phyloP scores from a whole-genome alignment of 2,329 filamentous ascomycete genomes.

The Fusarium clavum region DNA sequence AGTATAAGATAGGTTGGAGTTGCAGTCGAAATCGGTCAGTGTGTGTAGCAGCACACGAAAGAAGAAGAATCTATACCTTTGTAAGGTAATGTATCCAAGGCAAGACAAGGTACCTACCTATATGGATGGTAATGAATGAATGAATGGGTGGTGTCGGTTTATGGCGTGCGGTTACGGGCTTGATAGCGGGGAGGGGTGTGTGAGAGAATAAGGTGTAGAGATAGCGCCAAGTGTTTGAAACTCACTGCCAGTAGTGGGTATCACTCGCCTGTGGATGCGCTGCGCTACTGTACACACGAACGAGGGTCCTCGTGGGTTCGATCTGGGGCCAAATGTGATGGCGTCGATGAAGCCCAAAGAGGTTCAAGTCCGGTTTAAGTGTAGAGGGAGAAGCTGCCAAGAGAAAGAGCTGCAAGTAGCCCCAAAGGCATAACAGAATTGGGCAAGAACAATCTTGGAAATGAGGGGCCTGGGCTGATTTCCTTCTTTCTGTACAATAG shows the following conservation, averaged over 20 bases:
- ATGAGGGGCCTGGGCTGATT: constrained; percentile 32
- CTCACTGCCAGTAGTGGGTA: constrained; percentile 14
- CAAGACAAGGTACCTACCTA: constrained; percentile 6
- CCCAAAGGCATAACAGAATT: constrained; percentile 19
- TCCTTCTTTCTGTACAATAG: neutral
- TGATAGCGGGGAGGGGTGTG: constrained; percentile 38
- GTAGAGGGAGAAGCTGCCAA: constrained; percentile 30
- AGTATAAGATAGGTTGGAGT: constrained; percentile 30
- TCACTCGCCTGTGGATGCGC: constrained; percentile 14
- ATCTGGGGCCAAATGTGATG: constrained; percentile 41
- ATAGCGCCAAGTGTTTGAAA: constrained; percentile 34
- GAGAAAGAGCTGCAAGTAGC: constrained; percentile 34
- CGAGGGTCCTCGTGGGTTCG: constrained; percentile 28
- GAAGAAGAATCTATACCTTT: constrained; percentile 26
- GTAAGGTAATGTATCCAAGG: constrained; percentile 19
- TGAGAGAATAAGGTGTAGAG: constrained; percentile 30
- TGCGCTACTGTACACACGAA: constrained; percentile 14
- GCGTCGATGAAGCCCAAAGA: constrained; percentile 41
- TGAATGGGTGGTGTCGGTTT: constrained; percentile 41
- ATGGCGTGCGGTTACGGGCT: constrained; percentile 40
- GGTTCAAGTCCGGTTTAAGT: constrained; percentile 24
- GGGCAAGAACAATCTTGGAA: constrained; percentile 27
- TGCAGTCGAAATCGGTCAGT: constrained; percentile 36
- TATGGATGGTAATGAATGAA: constrained; percentile 5
- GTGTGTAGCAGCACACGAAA: constrained; percentile 32